Evolutionary conservation across 345 rosid species (phyloP).

Genomic region (Euphorbia lathyris): DNA sequence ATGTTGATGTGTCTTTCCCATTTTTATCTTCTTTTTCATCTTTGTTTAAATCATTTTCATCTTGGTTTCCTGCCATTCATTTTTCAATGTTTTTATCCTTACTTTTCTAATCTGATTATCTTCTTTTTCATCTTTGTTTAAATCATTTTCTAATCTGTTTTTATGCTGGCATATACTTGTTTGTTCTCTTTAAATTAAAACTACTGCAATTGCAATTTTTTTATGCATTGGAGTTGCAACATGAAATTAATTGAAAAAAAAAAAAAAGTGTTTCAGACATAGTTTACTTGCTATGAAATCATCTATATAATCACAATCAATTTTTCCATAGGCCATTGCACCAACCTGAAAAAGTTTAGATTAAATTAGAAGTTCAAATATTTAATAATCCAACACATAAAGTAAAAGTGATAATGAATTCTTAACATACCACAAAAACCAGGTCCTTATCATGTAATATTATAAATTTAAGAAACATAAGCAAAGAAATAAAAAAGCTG

Average conservation of each 20-base stretch:
- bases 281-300: constrained; percentile 27
- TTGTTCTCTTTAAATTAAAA: too few species aligned
- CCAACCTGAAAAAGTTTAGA: constrained; percentile 51
- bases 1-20: not conserved
- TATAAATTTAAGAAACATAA: too few species aligned
- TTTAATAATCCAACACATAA: not conserved
- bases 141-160: too few species aligned
- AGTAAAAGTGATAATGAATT: constrained; percentile 2
- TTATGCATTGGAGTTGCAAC: not conserved
- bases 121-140: too few species aligned
- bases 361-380: not conserved
- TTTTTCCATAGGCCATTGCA: constrained; percentile 82
- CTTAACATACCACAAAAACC: constrained; percentile 82
- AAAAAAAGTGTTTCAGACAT: not conserved
- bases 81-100: not conserved
- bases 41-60: not conserved
- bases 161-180: too few species aligned
- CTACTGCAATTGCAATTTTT: too few species aligned
- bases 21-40: not conserved
- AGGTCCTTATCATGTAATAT: constrained; percentile 59
- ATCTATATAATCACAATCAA: constrained; percentile 28
- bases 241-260: not conserved
- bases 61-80: constrained; percentile 10
- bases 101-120: not conserved
- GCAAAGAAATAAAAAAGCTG: too few species aligned